Base-by-base conservation (phyloP, 1,284 basidiomycete species). In the Ustilago trichophora region DNA sequence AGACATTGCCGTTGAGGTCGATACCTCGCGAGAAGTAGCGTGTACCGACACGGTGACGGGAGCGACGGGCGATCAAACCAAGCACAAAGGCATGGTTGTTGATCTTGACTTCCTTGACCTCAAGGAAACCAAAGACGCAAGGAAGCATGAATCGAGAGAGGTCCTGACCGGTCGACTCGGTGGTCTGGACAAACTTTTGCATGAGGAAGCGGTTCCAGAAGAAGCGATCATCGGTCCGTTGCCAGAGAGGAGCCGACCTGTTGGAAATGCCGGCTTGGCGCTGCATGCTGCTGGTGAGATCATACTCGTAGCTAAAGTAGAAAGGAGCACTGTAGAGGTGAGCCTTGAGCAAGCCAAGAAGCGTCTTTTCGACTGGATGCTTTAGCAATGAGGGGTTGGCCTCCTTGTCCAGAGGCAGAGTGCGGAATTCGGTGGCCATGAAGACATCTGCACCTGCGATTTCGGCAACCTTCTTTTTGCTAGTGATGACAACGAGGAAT, bases 11-110 rank as follows among this genome's bases (percentile, higher is more conserved):
- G 5, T 83, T 47, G 27, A 87, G 83, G 81, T 98, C 93, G 73
- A 98, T 87, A 13, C 96, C 96, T 51, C 96, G 89, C 19, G 92
- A 88, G 84, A 98, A 98, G 86, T 97, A 98, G 43, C 96, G 91
- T 4, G 96, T 98, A 0, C 96, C 96, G 24, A 94, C 92, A 48
- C 95, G 89, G 84, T 90, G 91, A 31, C 96, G 90, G 22, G 92
- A 95, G 52, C 95, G 90, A 34, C 96, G 89, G 68, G 93, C 92
- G 71, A 98, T 90, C 72, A 99, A 88, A 72, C 88, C 90, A 72
- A 98, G 86, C 35, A 91, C 88, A 76, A 98, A 86, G 62, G 90
- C 87, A 59, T 88, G 88, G 21, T 89, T 88, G 78, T 92, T 90
- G 75, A 98, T 85, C 55, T 87, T 86, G 18, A 89, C 85, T 3